Base-by-base conservation (phyloP, 305 asterid species). In the Lippia alba region DNA sequence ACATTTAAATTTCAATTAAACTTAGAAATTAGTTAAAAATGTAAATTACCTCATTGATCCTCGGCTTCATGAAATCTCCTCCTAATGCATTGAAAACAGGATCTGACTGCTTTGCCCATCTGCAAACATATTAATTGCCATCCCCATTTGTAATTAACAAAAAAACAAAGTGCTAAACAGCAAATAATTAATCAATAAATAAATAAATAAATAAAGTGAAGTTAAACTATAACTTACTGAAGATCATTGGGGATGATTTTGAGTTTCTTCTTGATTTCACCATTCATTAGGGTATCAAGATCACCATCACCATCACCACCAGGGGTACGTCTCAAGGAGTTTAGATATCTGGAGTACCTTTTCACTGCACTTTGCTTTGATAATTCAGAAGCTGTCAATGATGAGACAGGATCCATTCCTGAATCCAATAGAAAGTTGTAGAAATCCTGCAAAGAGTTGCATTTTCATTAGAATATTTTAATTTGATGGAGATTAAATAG, bases 1-100 rank as follows among this genome's bases (percentile, higher is more conserved):
- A 24, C 3, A 24, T 24, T 24, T 24, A 24, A 1, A 24, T 24
- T 24, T 24, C 1, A 24, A 3, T 24, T 24, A 24, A 24, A 24
- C 30, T 24, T 24, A 24, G 30, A 24, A 24, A 4, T 1, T 36
- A 2, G 9, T 1, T 36, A 2, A 36, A 44, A 44, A 44, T 44
- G 45, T 39, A 39, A 39, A 5, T 44, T 44, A 55, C 96, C 91
- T 90, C 95, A 6, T 77, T 6, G 79, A 86, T 88, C 77, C 91
- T 81, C 34, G 93, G 91, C 56, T 39, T 86, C 95, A 90, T 88
- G 84, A 90, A 88, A 70, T 90, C 93, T 12, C 82, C 88, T 20
- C 11, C 51, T 3, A 86, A n/a, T 12, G 82, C 76, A 2, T 2
- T 10, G 20, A 90, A 90, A 75, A 88, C 93, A 24, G 2, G 20